Percentiles rank a stretch among this genome's conserved stretches.
Conservation (phyloP, 768 basidiomycete genomes). For the Bullera alba region DNA sequence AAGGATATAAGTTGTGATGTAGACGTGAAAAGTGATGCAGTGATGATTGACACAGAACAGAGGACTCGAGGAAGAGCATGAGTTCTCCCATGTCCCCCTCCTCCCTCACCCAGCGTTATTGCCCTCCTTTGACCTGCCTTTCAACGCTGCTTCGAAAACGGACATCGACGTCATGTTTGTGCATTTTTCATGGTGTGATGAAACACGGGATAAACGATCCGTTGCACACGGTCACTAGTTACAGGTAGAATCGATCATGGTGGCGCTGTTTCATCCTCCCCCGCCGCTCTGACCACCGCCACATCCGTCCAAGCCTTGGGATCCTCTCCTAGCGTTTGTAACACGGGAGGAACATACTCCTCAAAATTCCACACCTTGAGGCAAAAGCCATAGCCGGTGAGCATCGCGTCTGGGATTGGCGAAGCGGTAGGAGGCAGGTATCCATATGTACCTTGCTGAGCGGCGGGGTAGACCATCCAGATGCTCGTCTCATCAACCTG, state of each 20-base stretch:
- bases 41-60: background rate
- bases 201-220: too few relatives aligned
- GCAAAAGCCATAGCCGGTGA: background rate
- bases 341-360: background rate
- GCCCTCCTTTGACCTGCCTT: background rate
- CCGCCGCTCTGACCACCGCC: too few relatives aligned
- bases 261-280: too few relatives aligned
- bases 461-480: conserved; percentile 4
- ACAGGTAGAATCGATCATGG: too few relatives aligned
- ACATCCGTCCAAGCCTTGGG: background rate
- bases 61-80: background rate
- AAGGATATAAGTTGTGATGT: background rate
- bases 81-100: background rate
- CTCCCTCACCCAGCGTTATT: background rate
- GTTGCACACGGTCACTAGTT: too few relatives aligned
- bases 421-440: background rate
- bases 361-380: background rate
- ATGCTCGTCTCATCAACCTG: conserved; percentile 18
- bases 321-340: background rate
- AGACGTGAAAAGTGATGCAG: background rate
- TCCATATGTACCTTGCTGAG: background rate
- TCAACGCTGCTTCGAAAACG: too few relatives aligned
- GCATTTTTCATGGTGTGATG: too few relatives aligned
- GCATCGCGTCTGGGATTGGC: background rate
- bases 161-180: background rate